These are phyloP conservation scores for Termitomyces eurrhizus DNA, from an alignment of 768 basidiomycete species.

Conservation along the genomic window DNA sequence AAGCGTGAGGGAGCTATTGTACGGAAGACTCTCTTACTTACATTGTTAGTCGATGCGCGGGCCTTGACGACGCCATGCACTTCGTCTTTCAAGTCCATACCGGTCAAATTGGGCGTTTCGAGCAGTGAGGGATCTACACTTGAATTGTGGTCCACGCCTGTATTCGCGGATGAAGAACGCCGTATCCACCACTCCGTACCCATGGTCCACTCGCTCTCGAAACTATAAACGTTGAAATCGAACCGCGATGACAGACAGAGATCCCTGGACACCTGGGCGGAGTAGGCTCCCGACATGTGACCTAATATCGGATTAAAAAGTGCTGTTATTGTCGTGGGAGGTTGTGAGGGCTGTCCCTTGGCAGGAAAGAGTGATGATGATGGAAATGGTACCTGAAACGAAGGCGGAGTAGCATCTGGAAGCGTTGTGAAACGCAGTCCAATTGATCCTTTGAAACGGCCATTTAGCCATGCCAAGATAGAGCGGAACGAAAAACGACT, in stretches of 20 bases:
- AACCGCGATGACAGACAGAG: slow-evolving; percentile 86
- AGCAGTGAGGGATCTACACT: slow-evolving; percentile 16
- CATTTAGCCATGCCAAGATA: neutral
- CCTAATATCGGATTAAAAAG: slow-evolving; percentile 97
- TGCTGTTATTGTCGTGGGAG: slow-evolving; percentile 92
- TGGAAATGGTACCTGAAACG: slow-evolving; percentile 45
- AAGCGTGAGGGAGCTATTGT: neutral
- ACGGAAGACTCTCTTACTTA: slow-evolving; percentile 31
- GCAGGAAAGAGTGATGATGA: slow-evolving; percentile 32
- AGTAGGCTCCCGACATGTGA: slow-evolving; percentile 88
- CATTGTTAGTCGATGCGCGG: slow-evolving; percentile 84
- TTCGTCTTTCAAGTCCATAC: slow-evolving; percentile 26
- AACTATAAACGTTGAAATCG: slow-evolving; percentile 96
- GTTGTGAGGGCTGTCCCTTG: slow-evolving; percentile 52
- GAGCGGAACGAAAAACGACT: slow-evolving; percentile 23
- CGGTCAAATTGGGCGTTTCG: slow-evolving; percentile 7
- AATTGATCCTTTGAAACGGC: slow-evolving; percentile 64
- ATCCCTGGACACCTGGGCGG: slow-evolving; percentile 81
- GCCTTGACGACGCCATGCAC: slow-evolving; percentile 87
- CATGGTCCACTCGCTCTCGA: slow-evolving; percentile 94
- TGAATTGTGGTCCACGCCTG: slow-evolving; percentile 20
- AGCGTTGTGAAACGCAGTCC: slow-evolving; percentile 93
- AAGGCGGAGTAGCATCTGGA: slow-evolving; percentile 71
- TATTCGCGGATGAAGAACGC: slow-evolving; percentile 37
- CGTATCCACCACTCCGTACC: slow-evolving; percentile 97